Evolutionary conservation across 257 asterid species (phyloP).

Genomic region (Lavandula angustifolia): DNA sequence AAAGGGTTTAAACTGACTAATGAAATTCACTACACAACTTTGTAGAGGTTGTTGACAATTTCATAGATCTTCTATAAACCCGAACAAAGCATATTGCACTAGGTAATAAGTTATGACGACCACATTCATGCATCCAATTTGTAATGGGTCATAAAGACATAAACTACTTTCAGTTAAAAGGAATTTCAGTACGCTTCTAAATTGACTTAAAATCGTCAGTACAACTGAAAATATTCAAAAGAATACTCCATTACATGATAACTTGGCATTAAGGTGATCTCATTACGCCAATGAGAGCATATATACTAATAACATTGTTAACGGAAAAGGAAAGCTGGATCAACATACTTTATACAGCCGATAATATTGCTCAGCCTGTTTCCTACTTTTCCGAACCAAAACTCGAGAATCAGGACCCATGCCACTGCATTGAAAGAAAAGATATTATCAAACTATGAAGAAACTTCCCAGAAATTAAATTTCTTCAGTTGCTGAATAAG

Average conservation of each 20-base stretch:
- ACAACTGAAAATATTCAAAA: too few species aligned
- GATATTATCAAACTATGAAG: conserved; percentile 20
- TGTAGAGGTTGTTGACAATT: conserved; percentile 5
- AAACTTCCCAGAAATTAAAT: neutral
- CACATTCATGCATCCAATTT: too few species aligned
- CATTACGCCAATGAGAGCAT: neutral
- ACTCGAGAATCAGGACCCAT: conserved; percentile 99
- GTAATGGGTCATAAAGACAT: neutral
- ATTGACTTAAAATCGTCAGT: too few species aligned
- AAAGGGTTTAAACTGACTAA: conserved; percentile 7
- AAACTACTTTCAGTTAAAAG: conserved; percentile 2
- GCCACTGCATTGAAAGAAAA: conserved; percentile 67
- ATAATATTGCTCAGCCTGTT: conserved; percentile 93
- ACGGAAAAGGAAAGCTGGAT: neutral
- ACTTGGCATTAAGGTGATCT: neutral
- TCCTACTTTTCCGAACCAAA: conserved; percentile 95
- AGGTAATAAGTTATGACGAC: too few species aligned
- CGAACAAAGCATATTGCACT: neutral
- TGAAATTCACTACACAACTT: neutral
- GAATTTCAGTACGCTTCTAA: conserved; percentile 4
- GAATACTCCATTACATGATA: too few species aligned
- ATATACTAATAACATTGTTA: neutral
- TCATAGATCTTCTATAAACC: neutral
- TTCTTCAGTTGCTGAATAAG: conserved; percentile 1
- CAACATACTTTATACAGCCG: conserved; percentile 79